Base-by-base conservation (phyloP, 2,329 filamentous ascomycete species). In the Penicillium crustosum region DNA sequence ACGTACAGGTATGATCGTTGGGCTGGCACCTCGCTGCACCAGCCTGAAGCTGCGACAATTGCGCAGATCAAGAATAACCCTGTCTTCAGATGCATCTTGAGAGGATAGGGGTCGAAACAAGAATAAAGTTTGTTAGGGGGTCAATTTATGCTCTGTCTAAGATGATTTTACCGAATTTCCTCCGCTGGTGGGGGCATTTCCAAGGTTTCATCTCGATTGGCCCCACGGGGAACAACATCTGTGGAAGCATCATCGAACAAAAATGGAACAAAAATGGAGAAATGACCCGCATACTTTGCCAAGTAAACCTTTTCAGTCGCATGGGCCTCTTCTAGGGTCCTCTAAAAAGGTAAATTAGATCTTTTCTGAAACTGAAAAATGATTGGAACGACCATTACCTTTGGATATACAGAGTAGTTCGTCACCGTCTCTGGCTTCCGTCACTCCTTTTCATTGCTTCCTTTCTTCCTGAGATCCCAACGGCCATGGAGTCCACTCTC, bases 1-100 rank as follows among this genome's bases (percentile, higher is more conserved):
- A 71, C 63, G 52, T 72, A 73, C 50, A 70, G 64, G 50, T 70
- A 72, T n/a, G 63, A 60, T 49, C 61, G 44, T 59, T 58, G 41
- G n/a, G 59, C 53, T 31, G 59, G 45, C 7, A 50, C 45, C 42
- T 61, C 59, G 21, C 17, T 13, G 25, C 45, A 12, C 59, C 43
- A 54, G 41, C 41, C 35, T 49, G 53, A 57, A 45, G 53, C 59
- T 15, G 59, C 57, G 36, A 10, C 50, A 44, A 59, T 39, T 36
- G 57, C 53, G 9, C 38, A 49, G n/a, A 52, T 52, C 42, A 57
- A 55, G 17, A 57, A 57, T 17, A 61, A 23, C 4, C 35, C 42
- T 49, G 44, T 53, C 41, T 56, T 59, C 4, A 58, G 19, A 47
- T 57, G 42, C 58, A 63, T 61, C 17, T 49, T 58, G 44, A 59